Evolutionary conservation across 2,329 filamentous ascomycete species (phyloP).

Genomic region (Trichoderma sp.): DNA sequence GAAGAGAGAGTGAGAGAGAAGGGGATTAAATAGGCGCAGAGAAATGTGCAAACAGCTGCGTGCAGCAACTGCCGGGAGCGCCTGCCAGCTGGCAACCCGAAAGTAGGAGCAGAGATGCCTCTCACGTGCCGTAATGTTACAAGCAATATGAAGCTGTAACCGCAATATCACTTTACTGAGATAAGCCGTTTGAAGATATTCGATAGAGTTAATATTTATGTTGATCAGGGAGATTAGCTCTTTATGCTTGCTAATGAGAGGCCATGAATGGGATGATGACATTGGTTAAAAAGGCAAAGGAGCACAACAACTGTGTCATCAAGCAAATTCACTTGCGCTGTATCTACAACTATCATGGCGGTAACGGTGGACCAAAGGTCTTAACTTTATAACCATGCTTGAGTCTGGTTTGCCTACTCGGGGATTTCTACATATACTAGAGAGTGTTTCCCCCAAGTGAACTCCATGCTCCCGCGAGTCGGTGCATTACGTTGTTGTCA

Average conservation of each 20-base stretch:
- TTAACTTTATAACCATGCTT: not conserved
- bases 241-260: not conserved
- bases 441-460: not conserved
- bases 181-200: not conserved
- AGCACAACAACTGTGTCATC: not conserved
- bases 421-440: not conserved
- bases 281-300: not conserved
- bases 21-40: not conserved
- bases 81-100: slow-evolving; percentile 5
- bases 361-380: not conserved
- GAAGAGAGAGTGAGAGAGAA: not conserved
- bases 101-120: not conserved
- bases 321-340: not conserved
- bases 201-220: not conserved
- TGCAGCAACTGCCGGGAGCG: not conserved
- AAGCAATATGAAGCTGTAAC: not conserved
- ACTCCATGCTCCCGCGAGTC: not conserved
- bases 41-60: not conserved
- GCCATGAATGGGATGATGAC: not conserved
- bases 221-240: not conserved
- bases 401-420: not conserved
- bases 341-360: not conserved
- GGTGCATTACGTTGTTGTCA: not conserved
- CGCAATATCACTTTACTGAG: not conserved
- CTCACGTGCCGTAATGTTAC: slow-evolving; percentile 10